A percentile compares a stretch with the other conserved stretches of the same genome.
Evolutionary conservation across 495 filamentous ascomycete species (phyloP).

Genomic region (Podospora australis): DNA sequence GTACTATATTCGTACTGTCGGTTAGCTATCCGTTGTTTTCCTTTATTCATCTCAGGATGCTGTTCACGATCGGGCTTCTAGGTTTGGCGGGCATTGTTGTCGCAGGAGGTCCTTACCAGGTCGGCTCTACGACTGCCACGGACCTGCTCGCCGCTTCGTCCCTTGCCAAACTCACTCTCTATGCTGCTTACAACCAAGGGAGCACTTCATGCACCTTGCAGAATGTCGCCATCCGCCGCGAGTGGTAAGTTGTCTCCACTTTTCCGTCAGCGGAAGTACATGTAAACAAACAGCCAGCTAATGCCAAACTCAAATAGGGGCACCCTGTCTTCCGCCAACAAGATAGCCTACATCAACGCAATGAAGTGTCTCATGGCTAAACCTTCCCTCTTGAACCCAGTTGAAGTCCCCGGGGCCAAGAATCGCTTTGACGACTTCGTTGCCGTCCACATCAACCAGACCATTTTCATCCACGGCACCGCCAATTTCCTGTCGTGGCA

Average conservation of each 20-base stretch:
- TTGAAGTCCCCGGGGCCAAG: constrained; percentile 22
- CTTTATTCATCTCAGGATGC: no score
- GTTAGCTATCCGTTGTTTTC: no score
- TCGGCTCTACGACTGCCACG: not conserved
- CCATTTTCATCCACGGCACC: constrained; percentile 53
- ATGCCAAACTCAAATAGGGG: not conserved
- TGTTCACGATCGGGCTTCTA: no score
- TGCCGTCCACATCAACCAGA: constrained; percentile 57
- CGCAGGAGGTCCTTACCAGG: not conserved
- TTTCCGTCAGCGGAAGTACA: no score
- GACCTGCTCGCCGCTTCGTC: not conserved
- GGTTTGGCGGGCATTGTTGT: not conserved
- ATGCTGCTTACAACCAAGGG: not conserved
- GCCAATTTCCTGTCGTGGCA: constrained; percentile 48
- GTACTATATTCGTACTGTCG: no score
- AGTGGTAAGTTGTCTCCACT: not conserved
- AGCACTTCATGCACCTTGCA: not conserved
- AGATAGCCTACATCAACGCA: constrained; percentile 48
- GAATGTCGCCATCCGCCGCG: not conserved
- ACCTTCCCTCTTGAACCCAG: constrained; percentile 36
- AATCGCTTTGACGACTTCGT: constrained; percentile 59
- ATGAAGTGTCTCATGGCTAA: constrained; percentile 52
- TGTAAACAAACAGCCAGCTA: no score
- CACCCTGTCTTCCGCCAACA: not conserved
- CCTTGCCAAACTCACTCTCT: not conserved